phyloP scores from a whole-genome alignment of 495 filamentous ascomycete genomes.

The Podospora pseudopauciseta region DNA sequence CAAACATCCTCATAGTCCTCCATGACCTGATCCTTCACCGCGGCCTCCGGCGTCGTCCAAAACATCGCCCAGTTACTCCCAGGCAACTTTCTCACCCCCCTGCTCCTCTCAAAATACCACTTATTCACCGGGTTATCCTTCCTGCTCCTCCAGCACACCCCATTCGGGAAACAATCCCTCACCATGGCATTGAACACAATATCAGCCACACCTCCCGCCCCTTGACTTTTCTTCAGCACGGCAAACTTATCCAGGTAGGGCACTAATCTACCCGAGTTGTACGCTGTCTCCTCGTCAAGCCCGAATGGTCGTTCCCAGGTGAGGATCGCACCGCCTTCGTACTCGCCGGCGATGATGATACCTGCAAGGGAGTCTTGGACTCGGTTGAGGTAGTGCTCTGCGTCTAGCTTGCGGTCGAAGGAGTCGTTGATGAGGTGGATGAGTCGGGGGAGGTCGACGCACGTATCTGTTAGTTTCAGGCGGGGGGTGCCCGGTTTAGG shows the following conservation, averaged over 20 bases:
- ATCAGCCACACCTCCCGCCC: constrained; percentile 88
- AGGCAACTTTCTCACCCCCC: constrained; percentile 74
- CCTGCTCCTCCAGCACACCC: constrained; percentile 77
- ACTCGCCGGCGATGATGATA: constrained; percentile 90
- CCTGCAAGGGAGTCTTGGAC: constrained; percentile 77
- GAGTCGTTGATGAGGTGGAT: constrained; percentile 91
- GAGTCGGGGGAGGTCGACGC: constrained; percentile 77
- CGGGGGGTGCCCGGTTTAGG: constrained; percentile 50
- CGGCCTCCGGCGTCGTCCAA: constrained; percentile 74
- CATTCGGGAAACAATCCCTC: constrained; percentile 73
- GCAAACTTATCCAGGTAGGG: constrained; percentile 99
- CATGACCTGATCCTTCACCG: constrained; percentile 54
- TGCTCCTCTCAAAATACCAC: constrained; percentile 91
- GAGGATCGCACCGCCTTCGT: constrained; percentile 90
- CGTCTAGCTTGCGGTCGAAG: constrained; percentile 80
- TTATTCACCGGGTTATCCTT: constrained; percentile 85
- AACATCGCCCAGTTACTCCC: constrained; percentile 92
- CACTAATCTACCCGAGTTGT: constrained; percentile 58
- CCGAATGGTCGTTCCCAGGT: constrained; percentile 86
- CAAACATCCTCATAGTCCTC: constrained; percentile 82
- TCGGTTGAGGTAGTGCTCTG: constrained; percentile 73
- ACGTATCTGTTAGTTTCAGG: constrained; percentile 67
- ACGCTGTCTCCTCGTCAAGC: constrained; percentile 50
- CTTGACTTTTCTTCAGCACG: constrained; percentile 81
- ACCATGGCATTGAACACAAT: constrained; percentile 96